Evolutionary conservation across 495 filamentous ascomycete genomes (phyloP).

Genomic region (Daldinia vernicosa): DNA sequence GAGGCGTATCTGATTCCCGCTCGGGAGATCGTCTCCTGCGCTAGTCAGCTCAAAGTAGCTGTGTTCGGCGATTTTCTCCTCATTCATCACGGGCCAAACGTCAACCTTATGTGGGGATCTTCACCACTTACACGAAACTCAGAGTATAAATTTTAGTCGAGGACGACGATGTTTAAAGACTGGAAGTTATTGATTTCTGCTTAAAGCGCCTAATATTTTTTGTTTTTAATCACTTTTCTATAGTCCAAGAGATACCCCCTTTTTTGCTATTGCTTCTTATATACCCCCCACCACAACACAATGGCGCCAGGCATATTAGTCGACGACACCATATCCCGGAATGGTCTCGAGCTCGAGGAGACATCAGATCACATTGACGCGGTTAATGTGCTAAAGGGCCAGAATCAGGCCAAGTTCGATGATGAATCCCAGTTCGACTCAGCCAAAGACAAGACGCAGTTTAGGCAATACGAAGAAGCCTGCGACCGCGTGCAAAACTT

Average conservation of each 20-base stretch:
- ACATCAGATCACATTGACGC: slow-evolving; percentile 82
- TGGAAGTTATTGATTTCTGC: background rate
- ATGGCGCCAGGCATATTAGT: slow-evolving; percentile 44
- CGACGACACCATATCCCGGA: slow-evolving; percentile 52
- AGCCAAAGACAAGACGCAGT: slow-evolving; percentile 81
- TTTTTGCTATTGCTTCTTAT: background rate
- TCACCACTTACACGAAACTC: slow-evolving; percentile 32
- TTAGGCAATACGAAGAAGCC: slow-evolving; percentile 80
- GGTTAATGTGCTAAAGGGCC: slow-evolving; percentile 77
- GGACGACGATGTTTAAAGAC: slow-evolving; percentile 2
- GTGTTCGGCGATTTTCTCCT: slow-evolving; percentile 46
- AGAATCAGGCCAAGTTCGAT: slow-evolving; percentile 57
- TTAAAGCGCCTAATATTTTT: background rate
- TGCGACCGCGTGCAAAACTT: slow-evolving; percentile 83
- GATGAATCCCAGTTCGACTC: slow-evolving; percentile 73
- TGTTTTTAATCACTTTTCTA: background rate
- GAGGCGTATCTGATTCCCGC: slow-evolving; percentile 15
- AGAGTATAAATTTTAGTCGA: slow-evolving; percentile 17
- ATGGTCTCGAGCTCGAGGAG: slow-evolving; percentile 79
- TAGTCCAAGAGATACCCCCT: slow-evolving; percentile 12
- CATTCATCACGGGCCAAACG: slow-evolving; percentile 1
- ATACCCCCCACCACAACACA: slow-evolving; percentile 15
- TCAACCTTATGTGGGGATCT: slow-evolving; percentile 21
- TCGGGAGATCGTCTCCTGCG: slow-evolving; percentile 24
- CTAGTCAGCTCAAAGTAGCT: slow-evolving; percentile 17